Evolutionary conservation across 768 basidiomycete genomes (phyloP).

Genomic region (Podaxis sp.): DNA sequence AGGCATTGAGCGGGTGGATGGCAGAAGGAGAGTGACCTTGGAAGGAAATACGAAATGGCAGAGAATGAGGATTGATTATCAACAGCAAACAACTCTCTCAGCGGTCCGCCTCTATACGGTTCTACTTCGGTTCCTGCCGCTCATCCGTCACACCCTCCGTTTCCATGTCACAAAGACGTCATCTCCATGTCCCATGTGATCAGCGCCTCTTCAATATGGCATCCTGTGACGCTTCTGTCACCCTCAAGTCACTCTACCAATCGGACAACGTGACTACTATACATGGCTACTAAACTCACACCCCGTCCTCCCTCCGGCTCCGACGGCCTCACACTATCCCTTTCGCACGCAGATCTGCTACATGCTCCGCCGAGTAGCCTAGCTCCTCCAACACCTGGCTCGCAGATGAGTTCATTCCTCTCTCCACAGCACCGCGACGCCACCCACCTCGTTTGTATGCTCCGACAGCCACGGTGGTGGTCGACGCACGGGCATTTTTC

Average conservation of each 20-base stretch:
- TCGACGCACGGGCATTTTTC: slow-evolving; percentile 67
- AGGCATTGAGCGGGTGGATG: slow-evolving; percentile 19
- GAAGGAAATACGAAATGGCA: slow-evolving; percentile 6
- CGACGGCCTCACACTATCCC: slow-evolving; percentile 29
- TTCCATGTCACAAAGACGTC: slow-evolving; percentile 15
- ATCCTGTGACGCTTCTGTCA: slow-evolving; percentile 11
- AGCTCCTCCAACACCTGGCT: slow-evolving; percentile 40
- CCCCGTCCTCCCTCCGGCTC: slow-evolving; percentile 18
- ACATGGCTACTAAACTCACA: slow-evolving; percentile 9
- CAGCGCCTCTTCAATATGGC: slow-evolving; percentile 9
- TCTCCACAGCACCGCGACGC: background rate
- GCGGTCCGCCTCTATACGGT: slow-evolving; percentile 19
- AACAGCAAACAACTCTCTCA: slow-evolving; percentile 18
- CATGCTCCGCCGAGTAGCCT: slow-evolving; percentile 34
- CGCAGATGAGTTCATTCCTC: slow-evolving; percentile 12
- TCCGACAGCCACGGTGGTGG: slow-evolving; percentile 89
- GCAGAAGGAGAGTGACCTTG: slow-evolving; percentile 11
- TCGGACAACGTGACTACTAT: background rate
- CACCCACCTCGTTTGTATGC: slow-evolving; percentile 70
- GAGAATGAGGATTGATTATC: slow-evolving; percentile 22
- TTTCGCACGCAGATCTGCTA: slow-evolving; percentile 40
- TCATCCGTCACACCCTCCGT: slow-evolving; percentile 13
- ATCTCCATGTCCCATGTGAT: slow-evolving; percentile 11
- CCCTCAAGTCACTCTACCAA: background rate
- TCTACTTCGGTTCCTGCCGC: slow-evolving; percentile 17